Conservation (phyloP, 208 protist species). For the Vickermania ingenoplastis region DNA sequence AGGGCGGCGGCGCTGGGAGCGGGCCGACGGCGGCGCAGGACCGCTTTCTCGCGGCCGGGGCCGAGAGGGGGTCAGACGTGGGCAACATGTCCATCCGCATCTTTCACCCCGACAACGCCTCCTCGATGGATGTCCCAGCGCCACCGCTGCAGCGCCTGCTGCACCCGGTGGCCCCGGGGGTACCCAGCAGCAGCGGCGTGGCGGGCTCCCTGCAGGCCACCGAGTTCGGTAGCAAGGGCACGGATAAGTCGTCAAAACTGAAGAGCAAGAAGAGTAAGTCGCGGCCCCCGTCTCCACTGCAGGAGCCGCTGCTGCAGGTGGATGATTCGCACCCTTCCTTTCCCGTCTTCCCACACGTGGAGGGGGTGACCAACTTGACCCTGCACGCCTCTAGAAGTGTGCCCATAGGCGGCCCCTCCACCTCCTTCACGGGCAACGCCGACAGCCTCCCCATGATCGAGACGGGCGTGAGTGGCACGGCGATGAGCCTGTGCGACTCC, state of each 20-base stretch:
- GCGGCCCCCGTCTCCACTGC: neutral
- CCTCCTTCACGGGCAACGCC: neutral
- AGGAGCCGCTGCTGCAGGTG: no score
- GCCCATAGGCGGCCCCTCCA: neutral
- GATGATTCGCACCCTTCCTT: neutral
- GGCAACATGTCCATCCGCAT: conserved; percentile 2
- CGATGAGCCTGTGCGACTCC: neutral
- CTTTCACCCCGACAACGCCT: conserved; percentile 1
- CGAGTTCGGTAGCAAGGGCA: neutral
- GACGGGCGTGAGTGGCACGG: neutral
- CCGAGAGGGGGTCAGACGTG: neutral
- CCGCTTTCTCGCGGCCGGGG: conserved; percentile 4
- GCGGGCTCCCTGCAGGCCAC: neutral
- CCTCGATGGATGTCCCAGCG: neutral
- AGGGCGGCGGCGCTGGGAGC: neutral
- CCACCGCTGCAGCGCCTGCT: conserved; percentile 1
- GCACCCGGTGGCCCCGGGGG: conserved; percentile 3
- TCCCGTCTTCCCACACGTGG: neutral
- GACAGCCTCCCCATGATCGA: neutral
- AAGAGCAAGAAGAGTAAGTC: neutral
- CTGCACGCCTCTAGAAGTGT: neutral
- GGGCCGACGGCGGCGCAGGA: neutral
- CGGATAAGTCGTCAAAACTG: neutral
- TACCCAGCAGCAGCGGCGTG: neutral
- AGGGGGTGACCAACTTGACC: neutral